These are phyloP conservation scores for Inga laurina DNA, from an alignment of 306 rosid species.

Conservation along the genomic window DNA sequence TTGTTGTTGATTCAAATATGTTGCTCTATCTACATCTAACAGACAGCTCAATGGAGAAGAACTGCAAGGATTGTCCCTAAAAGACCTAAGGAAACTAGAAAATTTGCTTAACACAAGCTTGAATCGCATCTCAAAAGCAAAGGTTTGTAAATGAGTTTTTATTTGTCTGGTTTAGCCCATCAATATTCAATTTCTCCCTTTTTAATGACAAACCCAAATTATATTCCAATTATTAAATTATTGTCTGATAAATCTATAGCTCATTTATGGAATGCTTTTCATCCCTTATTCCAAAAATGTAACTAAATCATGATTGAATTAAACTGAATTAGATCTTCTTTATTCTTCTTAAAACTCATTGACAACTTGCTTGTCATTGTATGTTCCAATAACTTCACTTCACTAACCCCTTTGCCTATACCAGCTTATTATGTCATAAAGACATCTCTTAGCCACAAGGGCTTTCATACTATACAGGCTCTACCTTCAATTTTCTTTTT, in stretches of 20 bases:
- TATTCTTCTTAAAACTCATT: not conserved
- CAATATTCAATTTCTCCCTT: not conserved
- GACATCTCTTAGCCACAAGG: not conserved
- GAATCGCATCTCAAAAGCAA: slow-evolving; percentile 5
- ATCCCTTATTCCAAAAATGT: not conserved
- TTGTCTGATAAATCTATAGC: no score
- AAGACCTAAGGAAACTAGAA: not conserved
- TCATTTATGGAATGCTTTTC: not conserved
- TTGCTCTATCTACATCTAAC: not conserved
- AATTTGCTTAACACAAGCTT: not conserved
- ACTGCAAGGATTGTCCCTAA: not conserved
- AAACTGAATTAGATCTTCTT: not conserved
- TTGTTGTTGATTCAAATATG: not conserved
- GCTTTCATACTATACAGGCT: not conserved
- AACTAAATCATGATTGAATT: not conserved
- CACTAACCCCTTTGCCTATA: no score
- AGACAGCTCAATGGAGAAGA: slow-evolving; percentile 21
- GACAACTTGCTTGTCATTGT: not conserved
- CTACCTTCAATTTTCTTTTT: no score
- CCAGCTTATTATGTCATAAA: no score
- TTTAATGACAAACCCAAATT: not conserved
- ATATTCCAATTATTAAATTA: not conserved
- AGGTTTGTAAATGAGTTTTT: not conserved
- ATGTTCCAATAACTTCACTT: not conserved
- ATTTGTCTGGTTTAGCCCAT: no score